These are phyloP conservation scores for Pilasporangium apinafurcum DNA, from an alignment of 352 stramenopile genomes.

Conservation along the genomic window DNA sequence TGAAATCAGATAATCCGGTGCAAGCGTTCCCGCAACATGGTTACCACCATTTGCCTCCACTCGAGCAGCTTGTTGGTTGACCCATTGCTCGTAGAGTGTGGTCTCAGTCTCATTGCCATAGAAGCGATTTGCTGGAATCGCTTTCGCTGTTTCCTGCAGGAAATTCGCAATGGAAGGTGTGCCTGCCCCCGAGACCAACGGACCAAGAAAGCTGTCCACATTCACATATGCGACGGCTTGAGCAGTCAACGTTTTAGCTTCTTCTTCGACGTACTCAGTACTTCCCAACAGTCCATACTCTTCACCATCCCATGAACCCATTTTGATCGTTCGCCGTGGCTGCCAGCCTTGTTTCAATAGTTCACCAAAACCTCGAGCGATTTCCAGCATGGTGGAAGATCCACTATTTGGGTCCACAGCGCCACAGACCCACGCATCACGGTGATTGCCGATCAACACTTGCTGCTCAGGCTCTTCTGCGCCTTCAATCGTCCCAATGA, in stretches of 20 bases:
- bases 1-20: slow-evolving; percentile 27
- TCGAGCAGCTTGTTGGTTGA: slow-evolving; percentile 16
- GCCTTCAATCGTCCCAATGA: slow-evolving; percentile 77
- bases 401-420: slow-evolving; percentile 82
- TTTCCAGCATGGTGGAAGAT: slow-evolving; percentile 77
- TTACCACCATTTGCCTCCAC: slow-evolving; percentile 5
- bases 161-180: slow-evolving; percentile 68
- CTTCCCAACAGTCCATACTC: slow-evolving; percentile 80
- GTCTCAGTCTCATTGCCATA: slow-evolving; percentile 11
- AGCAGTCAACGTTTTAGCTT: slow-evolving; percentile 35
- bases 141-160: slow-evolving; percentile 40
- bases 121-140: slow-evolving; percentile 48
- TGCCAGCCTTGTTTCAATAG: slow-evolving; percentile 61
- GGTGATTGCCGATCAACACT: slow-evolving; percentile 88
- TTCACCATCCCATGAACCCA: slow-evolving; percentile 84
- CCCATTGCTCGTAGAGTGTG: slow-evolving; percentile 34
- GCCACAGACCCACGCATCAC: slow-evolving; percentile 89
- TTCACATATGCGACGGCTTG: slow-evolving; percentile 83
- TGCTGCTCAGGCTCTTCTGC: slow-evolving; percentile 47
- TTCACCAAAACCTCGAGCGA: slow-evolving; percentile 65
- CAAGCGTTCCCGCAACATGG: slow-evolving; percentile 17
- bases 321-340: slow-evolving; percentile 65
- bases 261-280: slow-evolving; percentile 77
- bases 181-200: slow-evolving; percentile 38
- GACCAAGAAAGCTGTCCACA: slow-evolving; percentile 66